A percentile compares a stretch with the other conserved stretches of the same genome.
These are phyloP conservation scores for Periconia sp. DNA, from an alignment of 2,329 filamentous ascomycete genomes.

Conservation along the genomic window DNA sequence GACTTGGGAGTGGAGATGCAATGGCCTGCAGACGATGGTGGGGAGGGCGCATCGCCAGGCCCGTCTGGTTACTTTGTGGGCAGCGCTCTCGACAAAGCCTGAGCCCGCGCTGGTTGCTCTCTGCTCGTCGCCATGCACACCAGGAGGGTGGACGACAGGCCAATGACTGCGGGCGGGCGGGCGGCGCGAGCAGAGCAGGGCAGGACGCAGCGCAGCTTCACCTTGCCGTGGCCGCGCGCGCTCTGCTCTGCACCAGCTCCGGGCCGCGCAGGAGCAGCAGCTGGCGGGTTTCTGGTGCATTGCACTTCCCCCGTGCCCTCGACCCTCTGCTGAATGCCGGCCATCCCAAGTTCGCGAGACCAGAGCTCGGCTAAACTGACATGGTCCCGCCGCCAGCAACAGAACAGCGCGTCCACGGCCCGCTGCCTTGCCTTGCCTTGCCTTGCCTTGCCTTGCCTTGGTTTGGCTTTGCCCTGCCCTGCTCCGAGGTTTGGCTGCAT, in stretches of 20 bases:
- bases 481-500: too few relatives aligned
- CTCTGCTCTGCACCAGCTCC: too few relatives aligned
- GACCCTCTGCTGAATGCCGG: constrained; percentile 9
- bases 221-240: too few relatives aligned
- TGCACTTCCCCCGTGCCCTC: constrained; percentile 6
- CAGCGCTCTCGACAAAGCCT: constrained; percentile 18
- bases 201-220: constrained; percentile 9
- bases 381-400: too few relatives aligned
- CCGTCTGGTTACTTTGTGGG: neutral
- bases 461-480: too few relatives aligned
- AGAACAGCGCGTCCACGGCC: neutral
- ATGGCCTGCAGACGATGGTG: constrained; percentile 4
- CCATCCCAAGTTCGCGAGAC: constrained; percentile 8
- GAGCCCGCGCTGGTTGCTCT: constrained; percentile 18
- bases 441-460: too few relatives aligned
- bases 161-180: too few relatives aligned
- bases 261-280: constrained; percentile 6
- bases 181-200: too few relatives aligned
- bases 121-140: constrained; percentile 18
- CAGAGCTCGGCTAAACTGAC: constrained; percentile 13
- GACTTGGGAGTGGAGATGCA: constrained; percentile 7
- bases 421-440: too few relatives aligned
- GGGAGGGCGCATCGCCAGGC: too few relatives aligned
- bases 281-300: too few relatives aligned
- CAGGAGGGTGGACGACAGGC: too few relatives aligned